phyloP scores from a whole-genome alignment of 2,329 filamentous ascomycete genomes.

The Fusarium protoensiforme region DNA sequence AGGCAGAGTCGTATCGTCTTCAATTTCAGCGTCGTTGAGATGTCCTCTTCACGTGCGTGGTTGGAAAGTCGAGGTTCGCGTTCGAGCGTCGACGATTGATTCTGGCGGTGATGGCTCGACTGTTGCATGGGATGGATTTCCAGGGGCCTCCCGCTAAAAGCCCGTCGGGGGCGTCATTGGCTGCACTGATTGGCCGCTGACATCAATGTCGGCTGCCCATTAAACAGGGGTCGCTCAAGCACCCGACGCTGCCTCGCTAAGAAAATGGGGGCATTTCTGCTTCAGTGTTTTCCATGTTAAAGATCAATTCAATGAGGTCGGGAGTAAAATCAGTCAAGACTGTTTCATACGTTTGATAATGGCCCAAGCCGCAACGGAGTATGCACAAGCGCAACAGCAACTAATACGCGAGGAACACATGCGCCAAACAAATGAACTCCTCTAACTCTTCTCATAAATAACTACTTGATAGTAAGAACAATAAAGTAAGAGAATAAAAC shows the following conservation, averaged over 20 bases:
- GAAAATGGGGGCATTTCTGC: background rate
- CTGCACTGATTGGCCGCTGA: background rate
- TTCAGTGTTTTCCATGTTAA: background rate
- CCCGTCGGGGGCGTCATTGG: constrained; percentile 18
- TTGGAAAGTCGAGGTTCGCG: background rate
- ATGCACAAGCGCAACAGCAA: background rate
- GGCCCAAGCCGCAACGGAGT: background rate
- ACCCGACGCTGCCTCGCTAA: background rate
- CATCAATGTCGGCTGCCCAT: background rate
- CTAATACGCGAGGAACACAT: background rate
- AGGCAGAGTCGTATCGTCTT: background rate
- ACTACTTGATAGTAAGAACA: background rate
- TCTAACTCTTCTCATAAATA: too few species aligned
- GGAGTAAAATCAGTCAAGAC: background rate
- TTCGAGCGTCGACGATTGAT: background rate
- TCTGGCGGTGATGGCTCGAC: constrained; percentile 14
- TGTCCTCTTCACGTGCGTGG: background rate
- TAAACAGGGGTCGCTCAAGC: constrained; percentile 13
- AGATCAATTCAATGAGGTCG: background rate
- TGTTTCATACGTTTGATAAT: background rate
- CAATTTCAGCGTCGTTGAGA: background rate
- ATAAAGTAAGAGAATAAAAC: background rate
- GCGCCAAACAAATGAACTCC: background rate
- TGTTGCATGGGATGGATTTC: background rate
- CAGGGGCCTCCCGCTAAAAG: constrained; percentile 28